Base-by-base conservation (phyloP, 768 basidiomycete genomes). In the Chalciporus sphaerocephalus region DNA sequence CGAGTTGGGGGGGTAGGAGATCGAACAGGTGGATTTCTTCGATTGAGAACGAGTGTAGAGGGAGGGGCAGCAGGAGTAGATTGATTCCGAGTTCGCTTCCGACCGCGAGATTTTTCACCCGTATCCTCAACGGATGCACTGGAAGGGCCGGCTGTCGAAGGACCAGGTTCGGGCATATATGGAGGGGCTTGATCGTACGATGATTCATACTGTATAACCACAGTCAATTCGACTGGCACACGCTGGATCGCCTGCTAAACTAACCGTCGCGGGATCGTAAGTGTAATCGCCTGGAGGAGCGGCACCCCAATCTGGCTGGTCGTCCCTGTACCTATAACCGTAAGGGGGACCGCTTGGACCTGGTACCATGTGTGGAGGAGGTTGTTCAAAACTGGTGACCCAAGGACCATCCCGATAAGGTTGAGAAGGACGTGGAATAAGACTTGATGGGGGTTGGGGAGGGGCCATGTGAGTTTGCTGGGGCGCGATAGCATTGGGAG, bases 1-100 rank as follows among this genome's bases (percentile, higher is more conserved):
- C 88, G 79, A 5, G 76, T 79, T 16, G 90, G 90, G 11, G 90
- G 90, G 0, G 87, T 88, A 4, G 90, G 90, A 18, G 89, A 92
- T 3, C 89, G 78, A 12, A 84, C 84, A 16, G 81, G 76, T 1
- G 84, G 83, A 24, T 72, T 74, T 43, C 78, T 76, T 21, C 81
- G 75, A 56, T 82, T 87, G 0, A 76, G 70, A 7, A 88, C 87
- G 24, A 89, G 68, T 13, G 78, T 72, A 9, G 85, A 71, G 12
- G 85, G 80, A 5, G 85, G 76, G 0, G 83, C 74, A 0, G 85
- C 85, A 38, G 85, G 84, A 24, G 78, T 61, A 23, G 76, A 65
- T 82, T 85, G 77, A 13, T 74, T 69, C 18, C 87, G 78, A 34
- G 69, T 75, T 6, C 85, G 81, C 59, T 86, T 90, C 35, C 87